These are phyloP conservation scores for Yamadazyma triangularis DNA, from an alignment of 1,139 yeast species.

Conservation along the genomic window DNA sequence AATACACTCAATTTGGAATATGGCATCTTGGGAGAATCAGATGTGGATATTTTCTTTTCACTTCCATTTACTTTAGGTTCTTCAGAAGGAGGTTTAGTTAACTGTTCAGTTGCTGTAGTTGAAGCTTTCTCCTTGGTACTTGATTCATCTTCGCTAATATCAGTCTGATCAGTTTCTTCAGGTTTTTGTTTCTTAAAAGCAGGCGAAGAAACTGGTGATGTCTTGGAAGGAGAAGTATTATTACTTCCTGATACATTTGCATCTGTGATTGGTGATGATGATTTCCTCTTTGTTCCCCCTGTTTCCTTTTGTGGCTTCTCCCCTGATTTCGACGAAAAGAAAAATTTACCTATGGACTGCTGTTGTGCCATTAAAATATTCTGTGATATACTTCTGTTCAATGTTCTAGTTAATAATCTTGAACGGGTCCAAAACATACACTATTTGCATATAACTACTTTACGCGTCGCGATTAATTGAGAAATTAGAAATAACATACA, in stretches of 20 bases:
- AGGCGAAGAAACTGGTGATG: conserved; percentile 5
- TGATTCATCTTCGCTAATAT: conserved; percentile 2
- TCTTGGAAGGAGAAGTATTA: not conserved
- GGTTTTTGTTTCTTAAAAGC: conserved; percentile 3
- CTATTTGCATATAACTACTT: not conserved
- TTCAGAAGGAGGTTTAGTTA: conserved; percentile 19
- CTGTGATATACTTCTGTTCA: not conserved
- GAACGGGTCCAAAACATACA: not conserved
- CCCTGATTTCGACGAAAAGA: conserved; percentile 17
- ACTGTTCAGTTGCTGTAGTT: conserved; percentile 18
- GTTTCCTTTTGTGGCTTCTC: conserved; percentile 5
- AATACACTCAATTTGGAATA: conserved; percentile 63
- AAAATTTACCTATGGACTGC: conserved; percentile 34
- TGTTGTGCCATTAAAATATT: conserved; percentile 28
- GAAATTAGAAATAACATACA: too few relatives aligned
- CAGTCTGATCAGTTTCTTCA: conserved; percentile 4
- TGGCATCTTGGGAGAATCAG: conserved; percentile 46
- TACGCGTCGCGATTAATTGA: conserved; percentile 5
- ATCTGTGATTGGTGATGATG: too few relatives aligned
- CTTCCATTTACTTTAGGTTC: conserved; percentile 16
- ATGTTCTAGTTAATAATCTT: not conserved
- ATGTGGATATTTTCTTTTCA: conserved; percentile 4
- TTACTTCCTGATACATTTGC: too few relatives aligned
- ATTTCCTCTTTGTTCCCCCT: not conserved
- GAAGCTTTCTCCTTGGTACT: conserved; percentile 3